Evolutionary conservation across 2,329 filamentous ascomycete species (phyloP), one percentile per base, ranked within the genome.

Genomic region (Tricladium varicosporioides): DNA sequence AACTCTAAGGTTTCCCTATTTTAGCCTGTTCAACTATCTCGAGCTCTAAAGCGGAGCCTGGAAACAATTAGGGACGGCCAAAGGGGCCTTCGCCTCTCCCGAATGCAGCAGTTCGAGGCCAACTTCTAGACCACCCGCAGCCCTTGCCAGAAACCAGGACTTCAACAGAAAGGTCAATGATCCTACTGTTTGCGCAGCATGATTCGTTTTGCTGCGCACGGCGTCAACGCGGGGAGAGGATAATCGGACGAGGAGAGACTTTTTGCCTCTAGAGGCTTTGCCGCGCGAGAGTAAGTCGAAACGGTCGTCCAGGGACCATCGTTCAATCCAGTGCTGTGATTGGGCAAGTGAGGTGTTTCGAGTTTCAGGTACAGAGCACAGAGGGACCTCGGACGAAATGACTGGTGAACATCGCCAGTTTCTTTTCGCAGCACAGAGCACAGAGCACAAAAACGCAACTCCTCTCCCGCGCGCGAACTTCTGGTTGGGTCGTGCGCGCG

Each of bases 361-460:
- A 48, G 60, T 62, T 62, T 62, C 60, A 60, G 48, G 47, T 49
- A 50, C 45, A 53, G 32, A 49, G 36, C n/a, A n/a, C 15, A 10
- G 15, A 22, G 48, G 5, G 48, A 18, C 44, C 42, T 27, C 22
- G n/a, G 19, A 31, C 33, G 45, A 42, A 27, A 31, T 48, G 16
- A 22, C 18, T 31, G 18, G 46, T 18, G 14, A 22, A 10, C 46
- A 27, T n/a, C 19, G 46, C 19, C 22, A 18, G 31, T 22, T 27
- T n/a, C 36, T 13, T 11, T 40, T 11, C 11, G 36, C 9, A 11
- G 11, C 36, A 13, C 36, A 40, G 36, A n/a, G 10, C 36, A 40
- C 10, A 40, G 36, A n/a, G 10, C 36, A 40, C 10, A 40, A n/a
- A 40, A 40, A 40, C 36, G 36, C 36, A 40, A 40, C 11, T 40